Evolutionary conservation across 495 filamentous ascomycete species (phyloP), one percentile per base, ranked within the genome.

Genomic region (Xylaria curta): DNA sequence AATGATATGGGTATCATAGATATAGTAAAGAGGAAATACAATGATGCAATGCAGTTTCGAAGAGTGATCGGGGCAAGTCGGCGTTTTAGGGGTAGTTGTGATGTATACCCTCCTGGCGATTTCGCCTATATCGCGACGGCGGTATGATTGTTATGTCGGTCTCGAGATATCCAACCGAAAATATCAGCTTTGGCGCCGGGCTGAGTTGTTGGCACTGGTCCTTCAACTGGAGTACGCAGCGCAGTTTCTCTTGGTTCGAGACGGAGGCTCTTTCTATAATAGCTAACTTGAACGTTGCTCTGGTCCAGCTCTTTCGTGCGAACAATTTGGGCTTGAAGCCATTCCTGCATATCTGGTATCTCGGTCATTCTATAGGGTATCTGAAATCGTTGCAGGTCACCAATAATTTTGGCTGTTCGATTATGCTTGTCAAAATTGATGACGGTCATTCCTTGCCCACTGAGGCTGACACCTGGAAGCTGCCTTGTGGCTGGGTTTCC

Each of bases 401-500:
- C 93, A 78, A 99, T 97, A 78, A 97, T 95, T 76, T 92, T 93
- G 9, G 97, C 95, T 3, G 95, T 98, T 78, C 94, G 93, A 78
- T 91, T 91, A 78, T 98, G 93, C 82, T 98, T 99, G 86, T 98
- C 96, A 73, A 97, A 99, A 82, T 99, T 99, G 87, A 99, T 95
- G 21, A 98, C 93, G 0, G 88, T 86, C 79, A 91, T 86, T 42
- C 90, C 88, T 80, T 68, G 85, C 76, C 70, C 89, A 75, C 78
- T 81, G 75, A 72, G 85, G 77, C 83, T 80, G 8, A 81, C 71
- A 56, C 86, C 82, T 9, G 89, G 87, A 6, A 91, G 82, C 66
- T 89, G 87, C 73, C 91, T 90, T 40, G 86, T 93, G 8, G 92
- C 89, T 60, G 92, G 92, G 81, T 99, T 99, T 70, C 97, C 97